Base-by-base conservation (phyloP, 768 basidiomycete genomes). In the Galerina marginata region DNA sequence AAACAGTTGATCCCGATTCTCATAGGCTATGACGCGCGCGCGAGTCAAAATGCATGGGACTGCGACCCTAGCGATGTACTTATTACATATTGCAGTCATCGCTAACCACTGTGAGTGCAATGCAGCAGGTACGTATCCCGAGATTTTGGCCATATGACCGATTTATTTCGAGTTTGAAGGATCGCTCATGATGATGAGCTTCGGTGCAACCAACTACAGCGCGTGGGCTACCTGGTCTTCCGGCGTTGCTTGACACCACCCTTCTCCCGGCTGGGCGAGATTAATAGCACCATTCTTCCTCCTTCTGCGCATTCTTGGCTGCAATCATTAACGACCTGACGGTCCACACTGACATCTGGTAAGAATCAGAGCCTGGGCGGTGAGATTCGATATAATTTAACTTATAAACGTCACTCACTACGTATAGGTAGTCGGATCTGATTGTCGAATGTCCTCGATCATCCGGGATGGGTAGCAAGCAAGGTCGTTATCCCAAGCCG, bases 71-170 rank as follows among this genome's bases (percentile, higher is more conserved):
- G 33, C 29, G 55, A 56, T 48, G 12, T 15, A 25, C 12, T 39
- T 56, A 59, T 56, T 54, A 53, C 62, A 59, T 60, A 43, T 60
- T 59, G 36, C 50, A 63, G 54, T 53, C 54, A 56, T 55, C 38
- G 47, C 48, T 53, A 54, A 40, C 44, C 48, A 47, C 16, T 38
- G 40, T 42, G 38, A 49, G 42, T 40, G 42, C 33, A 16, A 43
- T 23, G 54, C 36, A 36, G 6, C 16, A 36, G 29, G 60, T 29
- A 39, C 25, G 38, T 25, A 52, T 39, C 37, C 37, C 12, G n/a
- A 52, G 50, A 20, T 42, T 26, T 37, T 38, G 50, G 16, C 23
- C 50, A 38, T 33, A 16, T 52, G 33, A 33, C 29, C 29, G 29
- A 33, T 23, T 52, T 25, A 52, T 52, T 39, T 20, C 12, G n/a